Percentiles rank a stretch among this genome's conserved stretches.
phyloP scores from a whole-genome alignment of 768 basidiomycete genomes.

The Scleroderma citrinum region DNA sequence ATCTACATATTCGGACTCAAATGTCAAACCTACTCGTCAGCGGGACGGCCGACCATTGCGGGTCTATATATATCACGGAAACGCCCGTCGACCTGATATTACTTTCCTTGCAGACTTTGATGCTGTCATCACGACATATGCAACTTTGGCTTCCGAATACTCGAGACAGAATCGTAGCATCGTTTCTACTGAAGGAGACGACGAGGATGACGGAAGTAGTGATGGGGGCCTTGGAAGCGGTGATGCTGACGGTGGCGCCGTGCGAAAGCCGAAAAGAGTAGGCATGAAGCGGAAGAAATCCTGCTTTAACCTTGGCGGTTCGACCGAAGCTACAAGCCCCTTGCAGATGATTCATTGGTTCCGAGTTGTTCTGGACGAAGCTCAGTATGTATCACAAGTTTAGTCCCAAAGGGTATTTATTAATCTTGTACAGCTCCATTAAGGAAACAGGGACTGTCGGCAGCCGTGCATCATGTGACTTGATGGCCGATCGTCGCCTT shows the following conservation, averaged over 20 bases:
- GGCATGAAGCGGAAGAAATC: constrained; percentile 63
- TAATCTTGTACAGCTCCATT: constrained; percentile 61
- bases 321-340: constrained; percentile 59
- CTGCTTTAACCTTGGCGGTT: constrained; percentile 35
- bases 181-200: constrained; percentile 52
- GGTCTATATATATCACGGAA: constrained; percentile 95
- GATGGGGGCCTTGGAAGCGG: constrained; percentile 57
- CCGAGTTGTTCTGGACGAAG: constrained; percentile 87
- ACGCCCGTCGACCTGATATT: constrained; percentile 81
- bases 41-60: constrained; percentile 53
- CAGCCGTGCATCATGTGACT: constrained; percentile 91
- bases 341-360: constrained; percentile 97
- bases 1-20: constrained; percentile 22
- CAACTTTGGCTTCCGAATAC: constrained; percentile 91
- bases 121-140: constrained; percentile 95
- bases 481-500: constrained; percentile 87
- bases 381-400: constrained; percentile 65
- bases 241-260: constrained; percentile 59
- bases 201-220: constrained; percentile 60
- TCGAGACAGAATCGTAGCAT: constrained; percentile 79
- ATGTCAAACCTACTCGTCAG: constrained; percentile 28
- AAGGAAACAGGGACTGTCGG: constrained; percentile 94
- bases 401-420: constrained; percentile 1
- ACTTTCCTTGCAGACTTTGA: constrained; percentile 88
- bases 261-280: constrained; percentile 64